Conservation (phyloP, 805 yeast genomes). For the Candida montana region DNA sequence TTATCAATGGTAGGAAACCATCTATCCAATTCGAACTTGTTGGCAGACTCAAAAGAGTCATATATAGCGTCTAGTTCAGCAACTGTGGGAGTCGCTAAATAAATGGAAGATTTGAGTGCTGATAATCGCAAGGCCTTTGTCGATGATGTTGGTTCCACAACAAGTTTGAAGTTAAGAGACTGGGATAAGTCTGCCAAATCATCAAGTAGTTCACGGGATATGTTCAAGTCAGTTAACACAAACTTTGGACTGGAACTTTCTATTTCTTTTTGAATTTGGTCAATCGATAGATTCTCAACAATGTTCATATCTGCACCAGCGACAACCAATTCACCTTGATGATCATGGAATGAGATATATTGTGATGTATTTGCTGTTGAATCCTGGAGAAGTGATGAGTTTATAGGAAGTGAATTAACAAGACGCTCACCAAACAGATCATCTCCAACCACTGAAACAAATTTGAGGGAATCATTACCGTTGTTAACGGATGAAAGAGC, state of each 20-base stretch:
- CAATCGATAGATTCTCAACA: slow-evolving; percentile 42
- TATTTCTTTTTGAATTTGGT: slow-evolving; percentile 40
- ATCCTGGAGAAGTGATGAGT: slow-evolving; percentile 14
- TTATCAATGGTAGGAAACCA: slow-evolving; percentile 78
- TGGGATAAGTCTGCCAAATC: slow-evolving; percentile 29
- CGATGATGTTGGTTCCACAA: slow-evolving; percentile 76
- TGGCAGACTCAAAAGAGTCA: slow-evolving; percentile 39
- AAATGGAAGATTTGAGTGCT: slow-evolving; percentile 7
- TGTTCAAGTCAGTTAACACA: slow-evolving; percentile 65
- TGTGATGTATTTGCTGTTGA: slow-evolving; percentile 48
- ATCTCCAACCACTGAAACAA: slow-evolving; percentile 58
- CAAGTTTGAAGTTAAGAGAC: slow-evolving; percentile 27
- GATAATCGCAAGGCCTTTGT: slow-evolving; percentile 45
- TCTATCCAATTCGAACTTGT: slow-evolving; percentile 42
- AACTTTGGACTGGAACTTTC: slow-evolving; percentile 37
- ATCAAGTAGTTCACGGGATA: slow-evolving; percentile 39
- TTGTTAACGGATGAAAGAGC: slow-evolving; percentile 52
- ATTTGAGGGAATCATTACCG: slow-evolving; percentile 28
- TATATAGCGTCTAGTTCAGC: slow-evolving; percentile 55
- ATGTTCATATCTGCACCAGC: slow-evolving; percentile 88
- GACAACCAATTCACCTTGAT: slow-evolving; percentile 55
- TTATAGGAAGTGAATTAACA: slow-evolving; percentile 28
- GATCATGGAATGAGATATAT: slow-evolving; percentile 64
- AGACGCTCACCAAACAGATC: slow-evolving; percentile 49
- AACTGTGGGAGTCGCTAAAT: slow-evolving; percentile 55